Evolutionary conservation across 768 basidiomycete species (phyloP), one percentile per base, ranked within the genome.

Genomic region (Suillus spraguei): DNA sequence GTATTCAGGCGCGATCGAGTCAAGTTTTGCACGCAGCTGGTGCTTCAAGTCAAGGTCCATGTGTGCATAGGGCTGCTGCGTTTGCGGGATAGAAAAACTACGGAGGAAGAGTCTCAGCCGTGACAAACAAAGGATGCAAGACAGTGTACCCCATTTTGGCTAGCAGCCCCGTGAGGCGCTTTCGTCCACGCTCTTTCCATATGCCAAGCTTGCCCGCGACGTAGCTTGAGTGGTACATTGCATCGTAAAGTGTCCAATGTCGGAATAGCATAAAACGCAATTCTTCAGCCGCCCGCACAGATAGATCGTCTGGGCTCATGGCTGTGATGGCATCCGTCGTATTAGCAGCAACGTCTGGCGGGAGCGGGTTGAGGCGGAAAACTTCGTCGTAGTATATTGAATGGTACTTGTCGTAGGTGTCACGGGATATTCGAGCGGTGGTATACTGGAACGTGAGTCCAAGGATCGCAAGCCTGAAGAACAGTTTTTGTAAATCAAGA

Each of bases 191-290:
- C 74, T 99, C 97, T 71, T 92, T 95, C 97, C 97, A 99, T 61
- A 97, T 93, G 4, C 95, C 95, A 64, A 99, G 83, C 75, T 94
- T 95, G 59, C 92, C 90, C 8, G 95, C 96, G 20, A 99, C 90
- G 70, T 99, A 99, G 63, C 92, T 92, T 4, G 95, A 97, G 75
- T 99, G 97, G 70, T 90, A 89, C 97, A 99, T 99, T 13, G 96
- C 89, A 71, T 99, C 97, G 72, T 98, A 99, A 53, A 99, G 78
- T 36, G 91, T 98, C 97, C 97, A 99, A 78, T 99, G 97, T 62
- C 97, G 85, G 73, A 96, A 95, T 60, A 98, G 83, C 78, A 90
- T 95, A 75, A 99, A 99, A 32, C 97, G 85, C 60, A 99, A 80
- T 75, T 99, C 97, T 59, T 96, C 94, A 38, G 87, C 88, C 46